phyloP scores from a whole-genome alignment of 257 asterid species.

The Solanum neorickii region DNA sequence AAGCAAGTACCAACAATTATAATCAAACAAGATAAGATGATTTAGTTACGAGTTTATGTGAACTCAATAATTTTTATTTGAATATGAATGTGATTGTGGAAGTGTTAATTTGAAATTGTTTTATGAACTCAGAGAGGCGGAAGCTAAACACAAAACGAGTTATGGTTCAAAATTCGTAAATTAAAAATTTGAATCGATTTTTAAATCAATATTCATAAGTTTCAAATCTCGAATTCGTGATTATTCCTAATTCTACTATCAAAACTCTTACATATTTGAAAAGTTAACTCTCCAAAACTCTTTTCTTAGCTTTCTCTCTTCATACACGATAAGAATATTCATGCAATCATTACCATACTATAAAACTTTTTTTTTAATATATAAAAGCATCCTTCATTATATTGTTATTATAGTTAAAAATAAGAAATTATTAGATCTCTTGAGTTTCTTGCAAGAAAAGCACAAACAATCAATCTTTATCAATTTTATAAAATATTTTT shows the following conservation, averaged over 20 bases:
- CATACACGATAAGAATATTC: constrained; percentile 63
- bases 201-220: neutral
- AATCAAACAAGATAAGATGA: too few species aligned
- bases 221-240: neutral
- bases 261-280: neutral
- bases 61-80: neutral
- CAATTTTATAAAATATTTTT: neutral
- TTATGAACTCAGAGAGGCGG: accelerated
- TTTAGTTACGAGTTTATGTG: neutral
- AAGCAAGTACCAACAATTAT: constrained; percentile 25
- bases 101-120: neutral
- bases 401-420: neutral
- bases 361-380: too few species aligned
- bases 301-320: neutral
- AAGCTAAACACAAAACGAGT: neutral
- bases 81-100: accelerated
- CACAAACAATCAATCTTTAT: neutral
- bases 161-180: neutral
- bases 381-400: neutral
- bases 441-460: constrained; percentile 52
- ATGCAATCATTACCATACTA: neutral
- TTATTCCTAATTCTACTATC: neutral
- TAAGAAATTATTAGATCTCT: constrained; percentile 15
- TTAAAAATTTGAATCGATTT: accelerated
- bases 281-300: neutral